Conservation (phyloP, 768 basidiomycete species). For the Cystoderma amianthinum region DNA sequence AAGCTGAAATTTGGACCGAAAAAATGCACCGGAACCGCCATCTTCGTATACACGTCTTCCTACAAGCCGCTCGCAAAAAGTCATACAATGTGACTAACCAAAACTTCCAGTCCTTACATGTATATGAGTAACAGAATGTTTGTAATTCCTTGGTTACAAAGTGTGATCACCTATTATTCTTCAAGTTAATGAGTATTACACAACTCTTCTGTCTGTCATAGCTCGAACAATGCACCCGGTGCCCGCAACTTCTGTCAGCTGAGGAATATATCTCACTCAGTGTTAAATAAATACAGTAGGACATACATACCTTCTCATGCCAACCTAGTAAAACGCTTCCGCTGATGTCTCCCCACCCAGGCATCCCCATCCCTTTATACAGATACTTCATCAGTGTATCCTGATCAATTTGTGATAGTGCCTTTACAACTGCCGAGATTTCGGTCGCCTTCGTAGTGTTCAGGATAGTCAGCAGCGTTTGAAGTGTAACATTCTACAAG, state of each 20-base stretch:
- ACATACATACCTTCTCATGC: constrained; percentile 87
- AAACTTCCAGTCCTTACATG: no score
- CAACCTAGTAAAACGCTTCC: constrained; percentile 69
- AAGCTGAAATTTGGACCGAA: no score
- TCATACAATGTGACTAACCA: no score
- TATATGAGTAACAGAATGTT: no score
- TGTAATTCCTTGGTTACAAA: no score
- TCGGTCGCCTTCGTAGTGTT: constrained; percentile 93
- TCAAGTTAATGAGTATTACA: no score
- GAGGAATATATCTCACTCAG: constrained; percentile 1
- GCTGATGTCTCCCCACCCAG: constrained; percentile 53
- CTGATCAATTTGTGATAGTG: constrained; percentile 66
- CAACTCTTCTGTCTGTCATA: constrained; percentile 54
- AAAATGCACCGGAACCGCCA: no score
- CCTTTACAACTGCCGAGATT: constrained; percentile 68
- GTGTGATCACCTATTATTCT: no score
- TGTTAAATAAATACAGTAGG: background rate
- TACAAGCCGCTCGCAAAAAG: no score
- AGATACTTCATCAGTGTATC: constrained; percentile 97
- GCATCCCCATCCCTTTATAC: constrained; percentile 91
- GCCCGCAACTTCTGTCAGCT: constrained; percentile 93
- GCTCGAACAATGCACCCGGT: constrained; percentile 90
- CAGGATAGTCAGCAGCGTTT: constrained; percentile 78
- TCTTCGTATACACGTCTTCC: no score
- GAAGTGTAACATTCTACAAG: constrained; percentile 66